Conservation (phyloP, 768 basidiomycete species). For the Tremella yokohamensis region DNA sequence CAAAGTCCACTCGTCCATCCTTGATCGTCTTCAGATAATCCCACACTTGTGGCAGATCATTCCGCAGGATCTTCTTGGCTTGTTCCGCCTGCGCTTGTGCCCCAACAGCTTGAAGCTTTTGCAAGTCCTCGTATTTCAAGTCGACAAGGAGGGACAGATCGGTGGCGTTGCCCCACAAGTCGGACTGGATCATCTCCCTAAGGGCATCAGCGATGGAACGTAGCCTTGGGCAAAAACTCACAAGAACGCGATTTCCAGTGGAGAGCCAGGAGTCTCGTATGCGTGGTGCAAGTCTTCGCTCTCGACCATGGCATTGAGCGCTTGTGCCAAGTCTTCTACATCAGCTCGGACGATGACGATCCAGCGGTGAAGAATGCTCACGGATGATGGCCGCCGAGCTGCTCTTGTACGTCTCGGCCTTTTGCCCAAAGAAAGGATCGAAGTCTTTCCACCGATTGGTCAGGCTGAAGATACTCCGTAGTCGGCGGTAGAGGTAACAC, state of each 20-base stretch:
- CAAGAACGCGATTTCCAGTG: conserved; percentile 48
- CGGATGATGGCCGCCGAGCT: conserved; percentile 74
- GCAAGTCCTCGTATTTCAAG: conserved; percentile 74
- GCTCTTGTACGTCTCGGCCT: conserved; percentile 73
- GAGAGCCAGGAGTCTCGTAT: conserved; percentile 31
- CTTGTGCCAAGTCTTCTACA: conserved; percentile 42
- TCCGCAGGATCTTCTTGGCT: conserved; percentile 73
- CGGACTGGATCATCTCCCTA: conserved; percentile 50
- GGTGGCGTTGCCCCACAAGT: conserved; percentile 86
- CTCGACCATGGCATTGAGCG: conserved; percentile 36
- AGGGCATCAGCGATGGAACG: background rate
- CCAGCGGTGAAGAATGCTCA: conserved; percentile 52
- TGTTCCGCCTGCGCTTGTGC: conserved; percentile 73
- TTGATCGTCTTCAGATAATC: conserved; percentile 61
- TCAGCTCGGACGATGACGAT: conserved; percentile 2
- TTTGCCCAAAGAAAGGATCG: conserved; percentile 80
- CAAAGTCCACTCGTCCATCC: conserved; percentile 67
- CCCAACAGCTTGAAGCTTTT: conserved; percentile 74
- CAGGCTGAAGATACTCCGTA: conserved; percentile 68
- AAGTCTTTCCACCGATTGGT: conserved; percentile 68
- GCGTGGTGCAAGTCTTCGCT: conserved; percentile 30
- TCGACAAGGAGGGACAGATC: conserved; percentile 89
- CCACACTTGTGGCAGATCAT: conserved; percentile 78
- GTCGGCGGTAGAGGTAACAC: conserved; percentile 71
- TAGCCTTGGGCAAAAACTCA: conserved; percentile 26